These are phyloP conservation scores for Aspergillus ochraceus DNA, from an alignment of 2,329 filamentous ascomycete genomes.

Conservation along the genomic window DNA sequence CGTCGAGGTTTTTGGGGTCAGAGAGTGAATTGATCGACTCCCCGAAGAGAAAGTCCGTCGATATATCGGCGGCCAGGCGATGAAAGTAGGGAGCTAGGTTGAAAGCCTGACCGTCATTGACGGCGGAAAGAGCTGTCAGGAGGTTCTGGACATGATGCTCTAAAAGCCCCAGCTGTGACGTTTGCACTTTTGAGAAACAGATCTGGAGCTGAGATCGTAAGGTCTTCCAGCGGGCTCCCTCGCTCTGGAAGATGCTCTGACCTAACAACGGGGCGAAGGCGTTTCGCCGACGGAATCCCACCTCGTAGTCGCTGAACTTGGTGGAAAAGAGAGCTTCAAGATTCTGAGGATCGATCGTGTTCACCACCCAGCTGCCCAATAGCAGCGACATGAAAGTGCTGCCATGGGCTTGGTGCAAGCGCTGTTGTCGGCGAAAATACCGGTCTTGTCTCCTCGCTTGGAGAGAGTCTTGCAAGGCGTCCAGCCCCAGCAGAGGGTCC, in stretches of 20 bases:
- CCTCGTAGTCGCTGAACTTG: neutral
- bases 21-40: neutral
- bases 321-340: constrained; percentile 1
- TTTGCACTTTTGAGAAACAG: neutral
- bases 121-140: too few species aligned
- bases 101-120: too few species aligned
- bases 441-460: too few species aligned
- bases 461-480: too few species aligned
- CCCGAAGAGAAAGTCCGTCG: neutral
- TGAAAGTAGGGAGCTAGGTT: too few species aligned
- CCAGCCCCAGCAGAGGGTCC: too few species aligned
- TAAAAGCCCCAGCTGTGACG: too few species aligned
- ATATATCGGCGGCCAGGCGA: neutral
- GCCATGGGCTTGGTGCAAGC: neutral
- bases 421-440: neutral
- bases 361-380: constrained; percentile 2
- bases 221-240: too few species aligned
- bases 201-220: neutral
- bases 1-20: neutral
- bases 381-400: neutral
- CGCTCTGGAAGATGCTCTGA: neutral
- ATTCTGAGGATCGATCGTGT: constrained; percentile 4
- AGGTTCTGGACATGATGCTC: too few species aligned
- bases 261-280: neutral
- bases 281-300: neutral